A percentile compares a stretch with the other conserved stretches of the same genome.
Conservation (phyloP, 495 filamentous ascomycete genomes). For the Daldinia caldariorum region DNA sequence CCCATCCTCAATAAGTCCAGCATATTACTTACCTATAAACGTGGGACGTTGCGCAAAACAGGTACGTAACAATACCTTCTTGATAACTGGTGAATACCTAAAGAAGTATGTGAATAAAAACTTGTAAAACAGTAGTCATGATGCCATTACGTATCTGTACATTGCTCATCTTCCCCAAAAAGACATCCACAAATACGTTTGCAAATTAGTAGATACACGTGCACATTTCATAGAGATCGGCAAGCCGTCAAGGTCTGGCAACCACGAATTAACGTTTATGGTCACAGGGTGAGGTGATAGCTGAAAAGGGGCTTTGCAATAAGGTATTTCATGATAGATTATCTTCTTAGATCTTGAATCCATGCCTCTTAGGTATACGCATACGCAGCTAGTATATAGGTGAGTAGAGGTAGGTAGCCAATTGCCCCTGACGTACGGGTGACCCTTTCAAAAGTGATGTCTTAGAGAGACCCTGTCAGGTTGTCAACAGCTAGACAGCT, state of each 20-base stretch:
- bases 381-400: no score
- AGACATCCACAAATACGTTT: constrained; percentile 23
- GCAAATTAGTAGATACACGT: constrained; percentile 29
- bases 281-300: constrained; percentile 25
- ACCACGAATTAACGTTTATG: constrained; percentile 29
- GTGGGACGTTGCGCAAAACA: no score
- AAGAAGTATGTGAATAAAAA: neutral
- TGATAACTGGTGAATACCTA: neutral
- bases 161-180: constrained; percentile 15
- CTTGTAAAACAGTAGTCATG: constrained; percentile 17
- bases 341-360: neutral
- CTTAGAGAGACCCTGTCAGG: no score
- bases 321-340: neutral
- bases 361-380: no score
- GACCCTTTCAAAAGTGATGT: no score
- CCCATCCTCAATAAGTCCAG: no score
- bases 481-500: no score
- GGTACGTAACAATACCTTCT: neutral
- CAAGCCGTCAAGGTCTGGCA: constrained; percentile 25
- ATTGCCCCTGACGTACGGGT: no score
- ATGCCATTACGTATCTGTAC: constrained; percentile 5
- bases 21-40: neutral
- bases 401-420: no score
- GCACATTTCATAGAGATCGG: constrained; percentile 42
- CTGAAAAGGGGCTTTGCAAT: neutral